phyloP scores from a whole-genome alignment of 768 basidiomycete species.

The Pulveroboletus sp. region DNA sequence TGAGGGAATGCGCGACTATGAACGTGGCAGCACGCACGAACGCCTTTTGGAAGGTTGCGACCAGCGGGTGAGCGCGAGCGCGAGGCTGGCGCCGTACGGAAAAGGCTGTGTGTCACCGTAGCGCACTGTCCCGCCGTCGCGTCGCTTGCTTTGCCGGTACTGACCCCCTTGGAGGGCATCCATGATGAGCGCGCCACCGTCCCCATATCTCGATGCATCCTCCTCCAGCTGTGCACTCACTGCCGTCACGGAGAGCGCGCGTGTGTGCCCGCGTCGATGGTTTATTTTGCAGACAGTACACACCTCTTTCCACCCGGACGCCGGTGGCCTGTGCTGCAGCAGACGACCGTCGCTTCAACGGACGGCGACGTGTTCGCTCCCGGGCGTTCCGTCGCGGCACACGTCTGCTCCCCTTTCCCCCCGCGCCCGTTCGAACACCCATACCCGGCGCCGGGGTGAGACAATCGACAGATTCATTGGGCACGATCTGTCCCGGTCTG shows the following conservation, averaged over 20 bases:
- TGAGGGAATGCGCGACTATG: constrained; percentile 11
- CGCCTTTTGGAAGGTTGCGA: neutral
- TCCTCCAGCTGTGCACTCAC: neutral
- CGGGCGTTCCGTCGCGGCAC: neutral
- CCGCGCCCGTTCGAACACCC: neutral
- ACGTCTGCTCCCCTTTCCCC: neutral
- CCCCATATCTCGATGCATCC: neutral
- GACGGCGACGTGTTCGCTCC: neutral
- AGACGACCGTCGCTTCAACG: constrained; percentile 1
- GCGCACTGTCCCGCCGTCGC: too few species aligned
- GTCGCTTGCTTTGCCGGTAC: too few species aligned
- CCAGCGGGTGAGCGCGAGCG: constrained; percentile 11
- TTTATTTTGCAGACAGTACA: neutral
- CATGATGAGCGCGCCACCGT: neutral
- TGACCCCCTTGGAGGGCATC: too few species aligned
- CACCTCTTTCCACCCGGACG: neutral
- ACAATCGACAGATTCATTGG: constrained; percentile 5
- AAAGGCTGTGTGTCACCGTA: too few species aligned
- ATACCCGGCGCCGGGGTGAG: neutral
- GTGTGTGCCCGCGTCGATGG: neutral
- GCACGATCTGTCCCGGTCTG: constrained; percentile 1
- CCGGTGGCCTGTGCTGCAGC: too few species aligned
- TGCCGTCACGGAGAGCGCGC: constrained; percentile 2
- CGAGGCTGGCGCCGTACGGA: neutral
- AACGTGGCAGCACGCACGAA: constrained; percentile 15